These are phyloP conservation scores for Oryza nivara DNA, from an alignment of 176 grass and related monocot genomes.

Conservation along the genomic window DNA sequence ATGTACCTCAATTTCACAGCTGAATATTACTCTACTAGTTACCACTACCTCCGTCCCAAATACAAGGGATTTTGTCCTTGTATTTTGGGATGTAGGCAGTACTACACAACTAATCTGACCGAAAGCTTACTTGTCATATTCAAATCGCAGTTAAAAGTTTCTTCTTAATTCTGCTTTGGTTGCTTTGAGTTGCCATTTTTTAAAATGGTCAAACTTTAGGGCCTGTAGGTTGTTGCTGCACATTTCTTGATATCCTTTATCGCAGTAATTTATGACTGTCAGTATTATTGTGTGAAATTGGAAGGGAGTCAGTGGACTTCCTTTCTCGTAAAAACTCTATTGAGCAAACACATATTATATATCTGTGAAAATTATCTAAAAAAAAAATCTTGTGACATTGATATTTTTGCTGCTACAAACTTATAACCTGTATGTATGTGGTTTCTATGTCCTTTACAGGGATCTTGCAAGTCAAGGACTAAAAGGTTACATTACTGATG, in stretches of 20 bases:
- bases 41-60: neutral
- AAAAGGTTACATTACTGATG: slow-evolving; percentile 88
- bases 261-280: slow-evolving; percentile 1
- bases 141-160: neutral
- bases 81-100: too few relatives aligned
- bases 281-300: neutral
- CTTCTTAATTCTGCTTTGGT: neutral
- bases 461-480: slow-evolving; percentile 94
- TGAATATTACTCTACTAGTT: neutral
- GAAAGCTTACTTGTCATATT: slow-evolving; percentile 4
- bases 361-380: neutral
- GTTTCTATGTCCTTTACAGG: slow-evolving; percentile 41
- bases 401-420: neutral
- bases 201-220: neutral
- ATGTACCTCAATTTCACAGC: neutral
- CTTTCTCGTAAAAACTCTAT: neutral
- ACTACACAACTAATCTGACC: neutral
- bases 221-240: neutral
- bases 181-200: neutral
- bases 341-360: slow-evolving; percentile 1
- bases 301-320: neutral
- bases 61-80: too few relatives aligned
- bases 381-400: neutral
- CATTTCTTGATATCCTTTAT: neutral
- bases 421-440: neutral